These are phyloP conservation scores for Exsudoporus frostii DNA, from an alignment of 768 basidiomycete genomes.

Conservation along the genomic window DNA sequence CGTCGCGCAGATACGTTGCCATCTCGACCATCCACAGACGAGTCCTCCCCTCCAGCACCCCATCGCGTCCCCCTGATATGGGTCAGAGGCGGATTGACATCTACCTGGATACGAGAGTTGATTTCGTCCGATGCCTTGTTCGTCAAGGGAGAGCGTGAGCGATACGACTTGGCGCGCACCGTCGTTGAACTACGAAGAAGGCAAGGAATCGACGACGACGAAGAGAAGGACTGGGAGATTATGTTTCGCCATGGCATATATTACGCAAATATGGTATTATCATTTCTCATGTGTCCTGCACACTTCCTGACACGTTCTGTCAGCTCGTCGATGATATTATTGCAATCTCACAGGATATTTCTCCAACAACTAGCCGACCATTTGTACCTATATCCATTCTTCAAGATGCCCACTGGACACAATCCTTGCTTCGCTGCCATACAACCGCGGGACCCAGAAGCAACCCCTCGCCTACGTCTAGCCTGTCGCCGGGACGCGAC, in stretches of 20 bases:
- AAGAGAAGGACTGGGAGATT: slow-evolving; percentile 66
- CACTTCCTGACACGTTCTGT: not conserved
- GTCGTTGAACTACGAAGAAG: slow-evolving; percentile 72
- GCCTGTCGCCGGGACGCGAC: slow-evolving; percentile 35
- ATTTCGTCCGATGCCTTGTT: slow-evolving; percentile 80
- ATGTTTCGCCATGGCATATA: slow-evolving; percentile 79
- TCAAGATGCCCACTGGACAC: slow-evolving; percentile 79
- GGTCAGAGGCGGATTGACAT: slow-evolving; percentile 69
- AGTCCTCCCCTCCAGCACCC: slow-evolving; percentile 10
- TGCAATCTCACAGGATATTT: slow-evolving; percentile 68
- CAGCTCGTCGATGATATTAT: slow-evolving; percentile 81
- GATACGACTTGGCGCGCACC: slow-evolving; percentile 74
- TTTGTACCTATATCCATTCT: slow-evolving; percentile 67
- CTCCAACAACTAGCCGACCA: slow-evolving; percentile 61
- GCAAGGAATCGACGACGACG: slow-evolving; percentile 49
- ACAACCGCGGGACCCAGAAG: slow-evolving; percentile 42
- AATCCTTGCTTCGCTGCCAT: slow-evolving; percentile 61
- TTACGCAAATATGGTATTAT: slow-evolving; percentile 78
- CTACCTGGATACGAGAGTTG: slow-evolving; percentile 70
- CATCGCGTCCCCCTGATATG: slow-evolving; percentile 55
- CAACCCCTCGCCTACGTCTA: slow-evolving; percentile 33
- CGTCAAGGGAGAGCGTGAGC: slow-evolving; percentile 69
- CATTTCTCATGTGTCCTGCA: not conserved
- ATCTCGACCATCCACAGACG: slow-evolving; percentile 16
- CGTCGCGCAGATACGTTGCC: slow-evolving; percentile 32